Conservation (phyloP, 2,329 filamentous ascomycete species). For the Mycosphaerella sp. region DNA sequence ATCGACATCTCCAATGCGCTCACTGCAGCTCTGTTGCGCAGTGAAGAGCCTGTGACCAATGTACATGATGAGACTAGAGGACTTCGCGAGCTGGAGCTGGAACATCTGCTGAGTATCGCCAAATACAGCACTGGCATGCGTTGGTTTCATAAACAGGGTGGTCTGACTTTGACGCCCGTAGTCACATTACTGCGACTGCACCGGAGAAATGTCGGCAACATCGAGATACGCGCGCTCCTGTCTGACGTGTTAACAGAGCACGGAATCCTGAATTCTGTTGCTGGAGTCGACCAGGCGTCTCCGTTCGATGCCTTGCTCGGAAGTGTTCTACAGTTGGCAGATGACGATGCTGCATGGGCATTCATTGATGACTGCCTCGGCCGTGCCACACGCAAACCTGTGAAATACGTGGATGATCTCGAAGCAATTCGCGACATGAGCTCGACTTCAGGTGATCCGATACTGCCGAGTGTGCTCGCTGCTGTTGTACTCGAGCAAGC, state of each 20-base stretch:
- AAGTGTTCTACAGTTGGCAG: slow-evolving; percentile 32
- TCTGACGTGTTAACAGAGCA: slow-evolving; percentile 55
- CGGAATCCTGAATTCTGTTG: slow-evolving; percentile 53
- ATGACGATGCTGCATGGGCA: slow-evolving; percentile 47
- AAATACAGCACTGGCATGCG: slow-evolving; percentile 75
- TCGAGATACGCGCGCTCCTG: slow-evolving; percentile 31
- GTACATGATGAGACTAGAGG: slow-evolving; percentile 42
- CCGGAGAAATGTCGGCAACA: slow-evolving; percentile 38
- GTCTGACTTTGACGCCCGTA: slow-evolving; percentile 61
- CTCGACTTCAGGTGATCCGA: slow-evolving; percentile 17
- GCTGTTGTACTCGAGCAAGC: slow-evolving; percentile 72
- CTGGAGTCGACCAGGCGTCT: slow-evolving; percentile 29
- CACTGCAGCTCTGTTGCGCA: slow-evolving; percentile 57
- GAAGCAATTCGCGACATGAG: slow-evolving; percentile 41
- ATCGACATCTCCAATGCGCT: slow-evolving; percentile 81
- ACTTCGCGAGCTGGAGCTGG: slow-evolving; percentile 65
- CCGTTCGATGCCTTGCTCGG: slow-evolving; percentile 44
- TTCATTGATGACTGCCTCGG: slow-evolving; percentile 81
- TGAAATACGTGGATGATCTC: slow-evolving; percentile 74
- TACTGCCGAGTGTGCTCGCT: slow-evolving; percentile 56
- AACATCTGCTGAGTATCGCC: slow-evolving; percentile 75
- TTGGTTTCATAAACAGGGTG: slow-evolving; percentile 74
- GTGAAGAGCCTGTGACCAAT: slow-evolving; percentile 14
- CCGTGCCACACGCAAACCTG: slow-evolving; percentile 67
- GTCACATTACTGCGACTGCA: slow-evolving; percentile 61